phyloP scores from a whole-genome alignment of 2,329 filamentous ascomycete genomes.

The Aspergillus unguis region DNA sequence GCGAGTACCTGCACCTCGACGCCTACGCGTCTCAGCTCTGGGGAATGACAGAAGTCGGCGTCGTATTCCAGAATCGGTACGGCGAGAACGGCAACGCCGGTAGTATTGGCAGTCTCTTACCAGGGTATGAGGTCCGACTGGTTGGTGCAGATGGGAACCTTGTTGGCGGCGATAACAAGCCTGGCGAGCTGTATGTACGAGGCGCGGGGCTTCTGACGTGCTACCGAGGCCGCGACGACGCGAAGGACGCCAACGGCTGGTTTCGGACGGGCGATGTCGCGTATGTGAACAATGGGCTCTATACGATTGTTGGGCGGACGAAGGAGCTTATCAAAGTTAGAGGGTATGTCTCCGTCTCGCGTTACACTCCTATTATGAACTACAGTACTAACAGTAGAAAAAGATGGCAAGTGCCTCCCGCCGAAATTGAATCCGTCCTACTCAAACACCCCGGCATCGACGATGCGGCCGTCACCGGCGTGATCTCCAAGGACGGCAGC shows the following conservation, averaged over 20 bases:
- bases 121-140: constrained; percentile 41
- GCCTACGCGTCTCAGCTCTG: constrained; percentile 49
- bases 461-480: constrained; percentile 48
- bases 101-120: constrained; percentile 47
- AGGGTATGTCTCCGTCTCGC: constrained; percentile 31
- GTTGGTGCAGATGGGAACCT: constrained; percentile 32
- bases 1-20: constrained; percentile 38
- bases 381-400: not conserved
- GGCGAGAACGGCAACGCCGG: constrained; percentile 42
- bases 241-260: constrained; percentile 39
- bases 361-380: not conserved
- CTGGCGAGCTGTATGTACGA: constrained; percentile 44
- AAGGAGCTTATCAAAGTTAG: constrained; percentile 49
- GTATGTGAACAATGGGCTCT: constrained; percentile 33
- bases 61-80: constrained; percentile 41
- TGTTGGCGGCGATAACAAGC: constrained; percentile 27
- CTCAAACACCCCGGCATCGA: constrained; percentile 43
- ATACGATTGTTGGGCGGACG: constrained; percentile 41
- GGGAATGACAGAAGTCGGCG: constrained; percentile 56
- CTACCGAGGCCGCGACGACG: constrained; percentile 37
- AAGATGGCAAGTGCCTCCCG: constrained; percentile 49
- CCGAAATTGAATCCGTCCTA: constrained; percentile 48
- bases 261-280: constrained; percentile 46
- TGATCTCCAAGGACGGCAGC: constrained; percentile 33
- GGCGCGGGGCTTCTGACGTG: constrained; percentile 34